Evolutionary conservation across 306 rosid species (phyloP).

Genomic region (Cucumis sativus): DNA sequence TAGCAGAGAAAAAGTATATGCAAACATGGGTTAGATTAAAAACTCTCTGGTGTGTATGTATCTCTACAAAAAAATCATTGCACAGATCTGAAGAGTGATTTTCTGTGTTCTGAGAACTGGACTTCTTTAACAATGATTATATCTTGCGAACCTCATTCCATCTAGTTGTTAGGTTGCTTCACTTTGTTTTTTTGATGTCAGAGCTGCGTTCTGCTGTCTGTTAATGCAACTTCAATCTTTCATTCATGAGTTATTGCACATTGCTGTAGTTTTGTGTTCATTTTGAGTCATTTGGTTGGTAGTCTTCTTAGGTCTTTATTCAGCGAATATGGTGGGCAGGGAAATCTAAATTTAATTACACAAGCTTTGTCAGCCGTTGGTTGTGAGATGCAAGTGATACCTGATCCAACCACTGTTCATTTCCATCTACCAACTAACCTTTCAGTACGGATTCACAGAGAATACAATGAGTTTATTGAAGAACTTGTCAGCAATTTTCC

Average conservation of each 20-base stretch:
- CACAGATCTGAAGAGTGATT: neutral
- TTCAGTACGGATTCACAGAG: conserved; percentile 73
- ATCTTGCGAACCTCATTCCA: neutral
- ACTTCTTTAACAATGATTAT: neutral
- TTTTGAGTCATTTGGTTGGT: conserved; percentile 10
- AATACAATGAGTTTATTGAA: conserved; percentile 53
- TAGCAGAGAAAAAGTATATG: neutral
- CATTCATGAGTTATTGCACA: neutral
- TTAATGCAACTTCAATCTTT: neutral
- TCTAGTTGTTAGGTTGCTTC: neutral
- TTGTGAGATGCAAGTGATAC: conserved; percentile 68
- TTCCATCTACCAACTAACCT: conserved; percentile 72
- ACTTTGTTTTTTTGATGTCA: neutral
- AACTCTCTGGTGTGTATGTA: neutral
- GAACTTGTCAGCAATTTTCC: conserved; percentile 60
- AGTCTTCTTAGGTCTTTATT: conserved; percentile 6
- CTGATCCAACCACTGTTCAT: conserved; percentile 96
- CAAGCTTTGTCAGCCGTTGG: conserved; percentile 97
- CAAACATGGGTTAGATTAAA: neutral
- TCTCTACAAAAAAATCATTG: neutral
- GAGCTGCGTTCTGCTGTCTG: neutral
- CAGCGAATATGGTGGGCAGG: conserved; percentile 45
- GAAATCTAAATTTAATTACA: conserved; percentile 90
- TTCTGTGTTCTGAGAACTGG: neutral
- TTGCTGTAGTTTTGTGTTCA: neutral